Conservation (phyloP, 805 yeast genomes). For the Teunomyces pallodes region DNA sequence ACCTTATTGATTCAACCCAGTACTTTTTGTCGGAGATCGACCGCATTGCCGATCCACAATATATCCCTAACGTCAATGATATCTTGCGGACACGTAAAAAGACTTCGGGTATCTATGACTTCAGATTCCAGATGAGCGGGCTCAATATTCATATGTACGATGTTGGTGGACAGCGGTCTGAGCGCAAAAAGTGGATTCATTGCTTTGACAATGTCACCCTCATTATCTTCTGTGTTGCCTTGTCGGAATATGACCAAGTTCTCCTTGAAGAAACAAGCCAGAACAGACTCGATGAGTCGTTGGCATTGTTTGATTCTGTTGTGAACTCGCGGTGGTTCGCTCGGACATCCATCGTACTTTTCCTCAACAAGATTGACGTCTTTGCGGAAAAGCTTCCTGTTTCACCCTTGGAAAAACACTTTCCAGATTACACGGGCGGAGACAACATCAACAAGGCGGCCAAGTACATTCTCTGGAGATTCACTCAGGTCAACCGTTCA, state of each 20-base stretch:
- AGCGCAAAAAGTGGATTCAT: conserved; percentile 96
- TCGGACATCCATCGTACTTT: conserved; percentile 79
- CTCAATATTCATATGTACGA: conserved; percentile 54
- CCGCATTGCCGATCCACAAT: conserved; percentile 57
- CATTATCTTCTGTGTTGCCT: conserved; percentile 86
- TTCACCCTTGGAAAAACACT: conserved; percentile 77
- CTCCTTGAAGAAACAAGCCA: conserved; percentile 49
- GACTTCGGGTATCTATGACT: conserved; percentile 89
- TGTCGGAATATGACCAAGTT: conserved; percentile 88
- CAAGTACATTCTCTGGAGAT: conserved; percentile 87
- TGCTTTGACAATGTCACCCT: conserved; percentile 91
- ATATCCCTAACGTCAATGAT: conserved; percentile 73
- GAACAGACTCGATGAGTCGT: conserved; percentile 42
- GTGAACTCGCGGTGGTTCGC: conserved; percentile 92
- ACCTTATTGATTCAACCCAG: conserved; percentile 80
- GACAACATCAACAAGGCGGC: conserved; percentile 85
- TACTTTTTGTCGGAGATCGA: conserved; percentile 70
- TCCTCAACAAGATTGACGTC: conserved; percentile 86
- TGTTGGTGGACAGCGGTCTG: conserved; percentile 95
- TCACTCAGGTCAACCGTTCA: conserved; percentile 78
- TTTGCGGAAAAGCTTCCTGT: conserved; percentile 80
- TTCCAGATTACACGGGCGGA: conserved; percentile 93
- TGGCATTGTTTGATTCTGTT: conserved; percentile 83
- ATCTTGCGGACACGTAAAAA: conserved; percentile 84
- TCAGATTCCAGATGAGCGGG: conserved; percentile 69